Percentiles rank a stretch among this genome's conserved stretches.
Conservation (phyloP, 2,329 filamentous ascomycete genomes). For the Dactylella cylindrospora region DNA sequence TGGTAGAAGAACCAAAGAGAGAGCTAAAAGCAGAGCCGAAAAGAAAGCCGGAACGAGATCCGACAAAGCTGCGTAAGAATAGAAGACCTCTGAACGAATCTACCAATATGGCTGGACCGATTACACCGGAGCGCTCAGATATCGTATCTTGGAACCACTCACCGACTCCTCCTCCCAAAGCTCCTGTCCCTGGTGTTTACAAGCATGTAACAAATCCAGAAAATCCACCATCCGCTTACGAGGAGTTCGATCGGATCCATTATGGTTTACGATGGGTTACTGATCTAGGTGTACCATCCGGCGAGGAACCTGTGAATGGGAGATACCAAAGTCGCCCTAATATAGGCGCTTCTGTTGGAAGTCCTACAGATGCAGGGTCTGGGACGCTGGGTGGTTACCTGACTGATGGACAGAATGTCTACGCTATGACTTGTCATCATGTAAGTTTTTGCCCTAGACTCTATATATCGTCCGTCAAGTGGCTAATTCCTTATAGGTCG, state of each 20-base stretch:
- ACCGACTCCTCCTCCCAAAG: slow-evolving; percentile 2
- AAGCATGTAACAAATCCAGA: not conserved
- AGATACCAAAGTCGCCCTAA: slow-evolving; percentile 11
- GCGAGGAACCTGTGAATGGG: slow-evolving; percentile 4
- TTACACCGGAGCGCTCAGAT: too few species aligned
- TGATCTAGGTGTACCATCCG: slow-evolving; percentile 3
- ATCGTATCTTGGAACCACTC: slow-evolving; percentile 10
- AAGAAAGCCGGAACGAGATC: too few species aligned
- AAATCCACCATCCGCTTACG: not conserved
- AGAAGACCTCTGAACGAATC: too few species aligned
- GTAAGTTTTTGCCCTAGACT: slow-evolving; percentile 4
- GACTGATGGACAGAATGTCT: slow-evolving; percentile 7
- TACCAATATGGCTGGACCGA: too few species aligned
- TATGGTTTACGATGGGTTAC: slow-evolving; percentile 26
- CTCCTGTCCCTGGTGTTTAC: not conserved
- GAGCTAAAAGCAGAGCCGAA: not conserved
- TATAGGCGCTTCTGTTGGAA: slow-evolving; percentile 20
- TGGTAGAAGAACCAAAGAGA: not conserved
- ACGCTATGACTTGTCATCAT: slow-evolving; percentile 39
- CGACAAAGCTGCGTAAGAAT: too few species aligned
- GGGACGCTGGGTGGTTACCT: slow-evolving; percentile 33
- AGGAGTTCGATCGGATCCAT: slow-evolving; percentile 9
- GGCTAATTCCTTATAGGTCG: slow-evolving; percentile 10
- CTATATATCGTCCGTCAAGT: not conserved
- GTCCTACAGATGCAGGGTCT: not conserved